Evolutionary conservation across 2,329 filamentous ascomycete species (phyloP), one percentile per base, ranked within the genome.

Genomic region (Sporothrix curviconia): DNA sequence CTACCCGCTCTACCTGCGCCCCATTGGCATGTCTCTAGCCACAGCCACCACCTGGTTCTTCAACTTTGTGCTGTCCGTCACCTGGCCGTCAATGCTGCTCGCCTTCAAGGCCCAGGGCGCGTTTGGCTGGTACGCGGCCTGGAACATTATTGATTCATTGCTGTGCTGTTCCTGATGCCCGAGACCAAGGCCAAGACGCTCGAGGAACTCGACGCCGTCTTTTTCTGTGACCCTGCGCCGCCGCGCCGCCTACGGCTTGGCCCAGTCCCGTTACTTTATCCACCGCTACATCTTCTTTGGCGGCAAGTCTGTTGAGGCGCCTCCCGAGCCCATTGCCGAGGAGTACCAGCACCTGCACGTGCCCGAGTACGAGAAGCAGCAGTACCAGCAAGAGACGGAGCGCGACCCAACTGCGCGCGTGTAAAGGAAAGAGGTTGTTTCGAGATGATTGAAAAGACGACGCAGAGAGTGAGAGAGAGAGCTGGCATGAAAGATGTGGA

Each of bases 1-100:
- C 1, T 86, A 85, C 64, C 83, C 83, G 4, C 71, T 85, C 2
- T 84, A 85, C 61, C 78, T 85, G 40, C 79, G 83, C 15, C 76
- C 80, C 2, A 74, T 83, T 51, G 82, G 82, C 40, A 85, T 85
- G 82, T 79, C 80, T 1, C 70, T 84, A 0, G 77, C 78, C 1
- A 80, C 77, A 1, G 77, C 78, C 0, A 80, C 77, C 2, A 78
- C 75, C 0, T 80, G 77, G 76, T 70, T 74, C 57, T 78, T 74
- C 61, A 75, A 74, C 61, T 72, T 72, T 17, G 22, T 74, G 1
- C 65, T 73, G 2, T 68, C 73, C 7, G 68, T 77, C 7, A 79
- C 77, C 7, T 80, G 76, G 75, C 75, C 77, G 8, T 69, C 72
- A 1, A 63, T 79, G 36, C 68, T 74, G 30, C 63, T 64, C n/a